A percentile compares a stretch with the other conserved stretches of the same genome.
Conservation (phyloP, 805 yeast genomes). For the Ascoidea rubescens region DNA sequence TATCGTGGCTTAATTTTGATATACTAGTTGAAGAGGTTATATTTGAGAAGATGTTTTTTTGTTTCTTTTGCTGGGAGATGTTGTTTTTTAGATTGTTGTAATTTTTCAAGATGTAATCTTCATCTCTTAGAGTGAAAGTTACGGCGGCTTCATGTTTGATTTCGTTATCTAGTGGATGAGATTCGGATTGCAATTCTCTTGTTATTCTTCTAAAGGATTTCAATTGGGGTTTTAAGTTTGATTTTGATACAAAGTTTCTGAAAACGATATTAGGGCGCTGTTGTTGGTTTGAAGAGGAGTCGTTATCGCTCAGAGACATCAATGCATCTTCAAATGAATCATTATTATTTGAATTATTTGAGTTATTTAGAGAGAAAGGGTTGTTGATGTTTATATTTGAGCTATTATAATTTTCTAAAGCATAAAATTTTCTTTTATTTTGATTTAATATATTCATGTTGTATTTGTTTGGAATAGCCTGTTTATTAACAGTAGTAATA, state of each 20-base stretch:
- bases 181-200: conserved; percentile 20
- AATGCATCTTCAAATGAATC: too few relatives aligned
- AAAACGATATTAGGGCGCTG: background rate
- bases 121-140: conserved; percentile 19
- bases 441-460: background rate
- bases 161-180: conserved; percentile 21
- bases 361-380: too few relatives aligned
- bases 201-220: conserved; percentile 22
- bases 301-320: too few relatives aligned
- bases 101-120: conserved; percentile 12
- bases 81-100: background rate
- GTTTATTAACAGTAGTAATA: background rate
- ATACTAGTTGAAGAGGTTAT: conserved; percentile 1
- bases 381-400: too few relatives aligned
- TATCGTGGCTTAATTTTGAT: background rate
- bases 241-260: conserved; percentile 12
- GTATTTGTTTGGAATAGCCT: background rate
- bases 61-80: conserved; percentile 8
- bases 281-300: too few relatives aligned
- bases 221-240: conserved; percentile 19
- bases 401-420: background rate
- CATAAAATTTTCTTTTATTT: background rate
- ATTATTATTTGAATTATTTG: too few relatives aligned
- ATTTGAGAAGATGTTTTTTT: conserved; percentile 3
- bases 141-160: conserved; percentile 21